These are phyloP conservation scores for Stephanocyclus meneghinianus DNA, from an alignment of 352 stramenopile species.

Conservation along the genomic window DNA sequence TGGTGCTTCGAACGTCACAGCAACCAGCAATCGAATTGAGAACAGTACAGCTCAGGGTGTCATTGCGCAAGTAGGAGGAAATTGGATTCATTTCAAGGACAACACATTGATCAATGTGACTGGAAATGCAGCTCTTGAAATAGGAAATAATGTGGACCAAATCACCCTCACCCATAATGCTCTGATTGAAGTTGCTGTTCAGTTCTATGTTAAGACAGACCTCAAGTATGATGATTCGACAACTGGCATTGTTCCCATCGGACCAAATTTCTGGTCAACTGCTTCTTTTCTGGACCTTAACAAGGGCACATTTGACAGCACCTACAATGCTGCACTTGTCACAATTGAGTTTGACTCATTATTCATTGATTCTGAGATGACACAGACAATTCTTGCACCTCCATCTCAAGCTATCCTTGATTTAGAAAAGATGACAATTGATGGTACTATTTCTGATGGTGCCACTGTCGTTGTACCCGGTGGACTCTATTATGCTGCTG, in stretches of 20 bases:
- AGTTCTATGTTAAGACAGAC: conserved; percentile 15
- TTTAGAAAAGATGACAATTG: conserved; percentile 18
- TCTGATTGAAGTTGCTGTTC: conserved; percentile 1
- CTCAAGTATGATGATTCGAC: not conserved
- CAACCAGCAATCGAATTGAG: not conserved
- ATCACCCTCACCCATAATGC: conserved; percentile 13
- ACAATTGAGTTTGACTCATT: conserved; percentile 3
- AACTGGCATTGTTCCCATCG: not conserved
- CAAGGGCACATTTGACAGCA: not conserved
- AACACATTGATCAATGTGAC: not conserved
- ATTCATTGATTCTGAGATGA: conserved; percentile 9
- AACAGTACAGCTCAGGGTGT: not conserved
- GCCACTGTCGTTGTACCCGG: conserved; percentile 3
- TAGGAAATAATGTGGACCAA: not conserved
- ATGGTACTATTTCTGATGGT: conserved; percentile 13
- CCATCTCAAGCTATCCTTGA: not conserved
- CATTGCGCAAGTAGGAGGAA: not conserved
- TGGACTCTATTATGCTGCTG: conserved; percentile 18
- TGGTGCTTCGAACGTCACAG: not conserved
- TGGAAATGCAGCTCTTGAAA: not conserved
- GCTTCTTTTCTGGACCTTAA: not conserved
- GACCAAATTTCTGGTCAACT: conserved; percentile 4
- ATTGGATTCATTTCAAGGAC: not conserved
- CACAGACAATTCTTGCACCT: not conserved
- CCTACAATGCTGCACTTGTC: conserved; percentile 1